phyloP scores from a whole-genome alignment of 768 basidiomycete species.

The Boletus huronensis region DNA sequence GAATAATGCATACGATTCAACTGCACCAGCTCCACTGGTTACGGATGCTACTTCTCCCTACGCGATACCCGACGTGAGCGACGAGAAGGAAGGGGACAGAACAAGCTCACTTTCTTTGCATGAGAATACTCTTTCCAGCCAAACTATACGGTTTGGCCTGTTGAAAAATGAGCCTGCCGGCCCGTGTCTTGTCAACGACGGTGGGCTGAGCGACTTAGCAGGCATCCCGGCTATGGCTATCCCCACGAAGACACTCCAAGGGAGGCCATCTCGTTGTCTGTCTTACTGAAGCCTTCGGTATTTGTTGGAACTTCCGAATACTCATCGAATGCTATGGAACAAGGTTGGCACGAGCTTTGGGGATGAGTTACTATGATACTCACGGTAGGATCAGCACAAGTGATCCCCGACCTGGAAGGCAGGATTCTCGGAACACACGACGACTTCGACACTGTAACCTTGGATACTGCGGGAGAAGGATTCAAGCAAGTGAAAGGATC shows the following conservation, averaged over 20 bases:
- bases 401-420: too few species aligned
- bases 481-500: too few species aligned
- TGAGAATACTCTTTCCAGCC: not conserved
- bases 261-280: not conserved
- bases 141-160: not conserved
- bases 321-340: not conserved
- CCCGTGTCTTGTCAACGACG: not conserved
- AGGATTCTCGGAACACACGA: too few species aligned
- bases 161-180: not conserved
- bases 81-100: not conserved
- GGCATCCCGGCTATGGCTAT: not conserved
- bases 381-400: too few species aligned
- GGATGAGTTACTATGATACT: too few species aligned
- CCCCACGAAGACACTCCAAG: not conserved
- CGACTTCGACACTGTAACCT: too few species aligned
- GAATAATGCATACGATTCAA: not conserved
- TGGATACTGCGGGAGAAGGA: too few species aligned
- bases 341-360: not conserved
- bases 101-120: not conserved
- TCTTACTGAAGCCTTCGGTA: not conserved
- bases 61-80: too few species aligned
- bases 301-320: not conserved
- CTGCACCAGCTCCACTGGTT: not conserved
- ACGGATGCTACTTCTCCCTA: not conserved
- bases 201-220: too few species aligned